These are phyloP conservation scores for Hypomontagnella monticulosa DNA, from an alignment of 495 filamentous ascomycete genomes.

Conservation along the genomic window DNA sequence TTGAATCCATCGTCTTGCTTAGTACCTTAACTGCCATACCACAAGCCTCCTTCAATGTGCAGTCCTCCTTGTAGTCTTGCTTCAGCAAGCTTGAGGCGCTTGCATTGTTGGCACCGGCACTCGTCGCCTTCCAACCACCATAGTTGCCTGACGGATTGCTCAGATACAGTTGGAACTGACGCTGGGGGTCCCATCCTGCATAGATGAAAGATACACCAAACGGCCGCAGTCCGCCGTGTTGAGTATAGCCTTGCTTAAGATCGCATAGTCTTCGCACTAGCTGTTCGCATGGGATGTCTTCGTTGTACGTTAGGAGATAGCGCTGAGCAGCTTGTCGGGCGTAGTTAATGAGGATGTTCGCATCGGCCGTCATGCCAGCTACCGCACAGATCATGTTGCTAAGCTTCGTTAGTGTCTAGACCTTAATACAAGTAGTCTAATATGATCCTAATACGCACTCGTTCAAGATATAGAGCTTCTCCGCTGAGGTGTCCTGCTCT, in stretches of 20 bases:
- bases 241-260: conserved; percentile 99
- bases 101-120: conserved; percentile 96
- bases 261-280: conserved; percentile 97
- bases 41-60: conserved; percentile 93
- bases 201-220: conserved; percentile 99
- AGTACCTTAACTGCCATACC: conserved; percentile 98
- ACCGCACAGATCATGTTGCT: conserved; percentile 99
- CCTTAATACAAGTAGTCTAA: neutral
- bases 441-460: conserved; percentile 69
- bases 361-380: conserved; percentile 98
- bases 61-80: conserved; percentile 99
- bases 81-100: conserved; percentile 97
- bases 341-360: conserved; percentile 99
- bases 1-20: conserved; percentile 99
- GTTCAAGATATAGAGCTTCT: conserved; percentile 99
- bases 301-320: conserved; percentile 98
- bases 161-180: conserved; percentile 98
- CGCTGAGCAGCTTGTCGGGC: conserved; percentile 95
- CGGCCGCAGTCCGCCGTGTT: conserved; percentile 95
- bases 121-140: conserved; percentile 98
- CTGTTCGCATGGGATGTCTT: conserved; percentile 99
- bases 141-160: conserved; percentile 99
- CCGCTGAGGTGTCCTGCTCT: conserved; percentile 98
- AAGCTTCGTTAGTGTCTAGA: conserved; percentile 10
- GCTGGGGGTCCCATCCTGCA: conserved; percentile 92